Conservation (phyloP, 1,139 yeast species). For the Yamadazyma atlantica region DNA sequence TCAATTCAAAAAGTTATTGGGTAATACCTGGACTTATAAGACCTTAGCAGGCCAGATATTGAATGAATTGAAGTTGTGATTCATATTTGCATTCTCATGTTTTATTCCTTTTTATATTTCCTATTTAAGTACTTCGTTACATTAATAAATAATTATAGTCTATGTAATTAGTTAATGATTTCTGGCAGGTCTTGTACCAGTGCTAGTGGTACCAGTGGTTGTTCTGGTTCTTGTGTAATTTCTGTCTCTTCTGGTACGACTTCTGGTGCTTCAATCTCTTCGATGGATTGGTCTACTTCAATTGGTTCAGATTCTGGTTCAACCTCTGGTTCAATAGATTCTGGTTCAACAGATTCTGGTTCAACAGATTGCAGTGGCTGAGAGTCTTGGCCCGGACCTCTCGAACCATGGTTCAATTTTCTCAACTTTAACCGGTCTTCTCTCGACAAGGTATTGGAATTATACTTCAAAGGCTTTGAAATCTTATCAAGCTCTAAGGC, state of each 20-base stretch:
- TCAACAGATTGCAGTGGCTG: not conserved
- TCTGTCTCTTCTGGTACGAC: not conserved
- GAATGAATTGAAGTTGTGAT: constrained; percentile 66
- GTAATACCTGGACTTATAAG: constrained; percentile 95
- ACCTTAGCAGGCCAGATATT: constrained; percentile 87
- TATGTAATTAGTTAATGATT: too few species aligned
- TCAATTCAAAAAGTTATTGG: constrained; percentile 88
- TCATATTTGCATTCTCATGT: not conserved
- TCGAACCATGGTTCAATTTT: constrained; percentile 16
- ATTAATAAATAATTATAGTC: too few species aligned
- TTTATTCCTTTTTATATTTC: not conserved
- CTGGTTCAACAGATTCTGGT: not conserved
- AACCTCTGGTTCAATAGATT: not conserved
- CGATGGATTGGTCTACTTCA: not conserved
- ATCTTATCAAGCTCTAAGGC: constrained; percentile 38
- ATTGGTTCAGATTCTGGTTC: constrained; percentile 1
- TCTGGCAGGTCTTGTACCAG: too few species aligned
- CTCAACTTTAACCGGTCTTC: constrained; percentile 45
- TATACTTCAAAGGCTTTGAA: constrained; percentile 18
- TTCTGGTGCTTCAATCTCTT: not conserved
- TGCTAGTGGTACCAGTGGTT: not conserved
- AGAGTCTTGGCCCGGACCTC: too few species aligned
- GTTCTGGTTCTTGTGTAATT: not conserved
- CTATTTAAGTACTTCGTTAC: not conserved
- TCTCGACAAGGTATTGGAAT: constrained; percentile 32